phyloP scores from a whole-genome alignment of 106 monocot species.

The Chionographis japonica region DNA sequence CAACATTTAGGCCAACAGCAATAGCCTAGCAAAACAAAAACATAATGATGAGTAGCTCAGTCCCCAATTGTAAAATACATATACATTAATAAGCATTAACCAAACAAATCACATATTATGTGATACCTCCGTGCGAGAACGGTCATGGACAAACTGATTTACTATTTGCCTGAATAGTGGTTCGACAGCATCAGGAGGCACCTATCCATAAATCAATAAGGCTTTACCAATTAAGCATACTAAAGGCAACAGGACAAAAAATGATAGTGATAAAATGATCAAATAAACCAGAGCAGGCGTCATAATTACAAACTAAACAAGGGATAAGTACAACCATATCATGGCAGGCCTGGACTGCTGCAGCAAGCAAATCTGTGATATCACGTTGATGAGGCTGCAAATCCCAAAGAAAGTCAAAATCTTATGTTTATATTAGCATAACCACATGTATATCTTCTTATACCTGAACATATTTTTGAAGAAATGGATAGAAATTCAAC shows the following conservation, averaged over 20 bases:
- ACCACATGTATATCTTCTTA: not conserved
- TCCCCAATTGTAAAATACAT: conserved; percentile 1
- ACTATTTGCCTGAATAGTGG: conserved; percentile 90
- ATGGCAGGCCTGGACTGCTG: conserved; percentile 95
- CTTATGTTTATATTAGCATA: not conserved
- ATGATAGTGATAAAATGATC: not conserved
- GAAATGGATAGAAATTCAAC: conserved; percentile 84
- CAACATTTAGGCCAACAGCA: conserved; percentile 90
- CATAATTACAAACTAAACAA: not conserved
- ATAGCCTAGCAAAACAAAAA: conserved; percentile 55
- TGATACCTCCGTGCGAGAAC: conserved; percentile 79
- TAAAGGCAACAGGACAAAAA: not conserved
- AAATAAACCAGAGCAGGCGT: not conserved
- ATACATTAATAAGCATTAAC: not conserved
- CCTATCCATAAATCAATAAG: conserved; percentile 26
- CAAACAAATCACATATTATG: not conserved
- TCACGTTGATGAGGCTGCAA: conserved; percentile 95
- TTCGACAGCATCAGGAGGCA: conserved; percentile 98
- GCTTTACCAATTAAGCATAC: not conserved
- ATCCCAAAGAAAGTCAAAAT: conserved; percentile 4
- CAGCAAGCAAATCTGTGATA: conserved; percentile 85
- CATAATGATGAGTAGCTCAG: not conserved
- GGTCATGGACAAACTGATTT: conserved; percentile 95
- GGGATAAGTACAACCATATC: conserved; percentile 53
- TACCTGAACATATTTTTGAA: conserved; percentile 96